These are phyloP conservation scores for Pseudomonodictys pantanalensis DNA, from an alignment of 495 filamentous ascomycete genomes.

Conservation along the genomic window DNA sequence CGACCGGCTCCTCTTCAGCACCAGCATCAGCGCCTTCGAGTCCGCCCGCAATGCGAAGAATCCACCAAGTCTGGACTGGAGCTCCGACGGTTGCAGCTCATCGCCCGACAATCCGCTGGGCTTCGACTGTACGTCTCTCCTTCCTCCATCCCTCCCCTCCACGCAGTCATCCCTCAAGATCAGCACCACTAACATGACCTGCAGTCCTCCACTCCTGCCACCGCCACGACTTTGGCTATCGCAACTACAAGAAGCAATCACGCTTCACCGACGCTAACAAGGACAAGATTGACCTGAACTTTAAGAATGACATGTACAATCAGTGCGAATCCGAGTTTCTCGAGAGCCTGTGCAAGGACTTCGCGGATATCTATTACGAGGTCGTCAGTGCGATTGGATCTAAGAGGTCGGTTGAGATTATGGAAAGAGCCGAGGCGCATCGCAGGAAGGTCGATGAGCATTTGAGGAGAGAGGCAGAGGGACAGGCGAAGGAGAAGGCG, in stretches of 20 bases:
- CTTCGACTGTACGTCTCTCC: constrained; percentile 37
- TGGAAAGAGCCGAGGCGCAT: no score
- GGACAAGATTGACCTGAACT: constrained; percentile 46
- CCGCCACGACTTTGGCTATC: constrained; percentile 53
- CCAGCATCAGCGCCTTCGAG: constrained; percentile 39
- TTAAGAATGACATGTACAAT: constrained; percentile 42
- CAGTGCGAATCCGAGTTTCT: constrained; percentile 20
- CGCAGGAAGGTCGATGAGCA: no score
- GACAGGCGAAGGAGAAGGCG: no score
- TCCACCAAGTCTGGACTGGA: constrained; percentile 44
- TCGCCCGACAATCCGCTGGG: constrained; percentile 48
- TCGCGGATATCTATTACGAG: not conserved
- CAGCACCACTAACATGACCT: not conserved
- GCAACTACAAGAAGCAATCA: constrained; percentile 45
- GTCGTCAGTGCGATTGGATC: not conserved
- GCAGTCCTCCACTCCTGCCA: constrained; percentile 36
- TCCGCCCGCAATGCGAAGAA: constrained; percentile 32
- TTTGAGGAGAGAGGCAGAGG: no score
- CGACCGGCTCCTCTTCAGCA: constrained; percentile 41
- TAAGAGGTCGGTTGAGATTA: no score
- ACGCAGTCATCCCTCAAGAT: not conserved
- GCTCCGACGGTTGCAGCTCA: constrained; percentile 40
- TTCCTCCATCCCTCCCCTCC: not conserved
- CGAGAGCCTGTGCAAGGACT: constrained; percentile 36
- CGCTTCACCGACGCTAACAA: constrained; percentile 43